These are phyloP conservation scores for Orobanche coerulescens DNA, from an alignment of 257 asterid genomes.

Conservation along the genomic window DNA sequence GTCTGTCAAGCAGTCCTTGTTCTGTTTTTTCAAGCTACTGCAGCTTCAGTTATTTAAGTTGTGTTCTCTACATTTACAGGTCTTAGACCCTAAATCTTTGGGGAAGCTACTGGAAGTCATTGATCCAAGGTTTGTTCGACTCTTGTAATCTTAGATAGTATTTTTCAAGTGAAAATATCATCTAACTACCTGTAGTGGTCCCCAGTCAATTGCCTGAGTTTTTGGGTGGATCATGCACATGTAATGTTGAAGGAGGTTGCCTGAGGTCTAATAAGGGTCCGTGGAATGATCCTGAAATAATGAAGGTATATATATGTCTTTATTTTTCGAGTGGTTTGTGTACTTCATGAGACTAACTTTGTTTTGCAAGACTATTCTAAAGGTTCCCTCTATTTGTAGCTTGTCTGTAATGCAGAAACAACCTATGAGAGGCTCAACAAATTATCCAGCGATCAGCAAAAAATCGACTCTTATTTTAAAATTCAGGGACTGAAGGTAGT, in stretches of 20 bases:
- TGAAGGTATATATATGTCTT: conserved; percentile 50
- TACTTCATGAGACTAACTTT: conserved; percentile 1
- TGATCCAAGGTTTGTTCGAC: conserved; percentile 57
- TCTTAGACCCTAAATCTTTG: conserved; percentile 71
- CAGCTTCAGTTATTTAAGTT: conserved; percentile 19
- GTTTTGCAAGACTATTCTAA: conserved; percentile 15
- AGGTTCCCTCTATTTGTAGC: conserved; percentile 34
- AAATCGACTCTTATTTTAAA: conserved; percentile 33
- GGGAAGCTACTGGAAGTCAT: conserved; percentile 66
- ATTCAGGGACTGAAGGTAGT: conserved; percentile 45
- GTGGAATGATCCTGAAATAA: conserved; percentile 86
- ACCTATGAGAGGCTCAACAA: conserved; percentile 39
- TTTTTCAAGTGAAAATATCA: conserved; percentile 12
- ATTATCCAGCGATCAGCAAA: conserved; percentile 41
- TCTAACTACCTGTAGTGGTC: conserved; percentile 23
- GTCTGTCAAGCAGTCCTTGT: background rate
- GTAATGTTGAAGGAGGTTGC: conserved; percentile 84
- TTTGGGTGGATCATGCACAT: conserved; percentile 85
- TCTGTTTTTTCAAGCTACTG: background rate
- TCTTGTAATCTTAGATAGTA: conserved; percentile 1
- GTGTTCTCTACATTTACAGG: conserved; percentile 36
- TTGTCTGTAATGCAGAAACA: conserved; percentile 51
- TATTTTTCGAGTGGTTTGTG: background rate
- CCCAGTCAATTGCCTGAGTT: conserved; percentile 87
- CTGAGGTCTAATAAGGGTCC: conserved; percentile 89